Conservation (phyloP, 371 early-diverging fungal species). For the Apophysomyces sp. region DNA sequence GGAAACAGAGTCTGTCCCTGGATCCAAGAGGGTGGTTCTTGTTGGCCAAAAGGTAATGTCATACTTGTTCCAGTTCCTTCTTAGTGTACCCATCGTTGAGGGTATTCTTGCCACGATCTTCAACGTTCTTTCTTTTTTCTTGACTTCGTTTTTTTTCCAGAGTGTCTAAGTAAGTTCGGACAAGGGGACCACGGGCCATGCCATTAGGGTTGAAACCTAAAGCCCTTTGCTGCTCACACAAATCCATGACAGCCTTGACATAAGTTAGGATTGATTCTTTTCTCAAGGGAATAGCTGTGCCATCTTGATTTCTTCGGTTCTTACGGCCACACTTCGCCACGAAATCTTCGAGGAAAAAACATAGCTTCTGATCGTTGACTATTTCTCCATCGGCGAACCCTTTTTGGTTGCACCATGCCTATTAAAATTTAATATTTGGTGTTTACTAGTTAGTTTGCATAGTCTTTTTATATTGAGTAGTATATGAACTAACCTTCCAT, state of each 20-base stretch:
- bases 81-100: constrained; percentile 6
- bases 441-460: too few species aligned
- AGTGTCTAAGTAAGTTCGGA: neutral
- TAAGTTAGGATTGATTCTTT: neutral
- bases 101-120: constrained; percentile 2
- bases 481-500: too few species aligned
- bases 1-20: constrained; percentile 5
- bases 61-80: constrained; percentile 1
- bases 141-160: neutral
- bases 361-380: neutral
- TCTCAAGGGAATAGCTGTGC: neutral
- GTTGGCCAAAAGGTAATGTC: neutral
- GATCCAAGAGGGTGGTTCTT: neutral
- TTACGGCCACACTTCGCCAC: neutral
- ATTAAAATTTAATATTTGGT: too few species aligned
- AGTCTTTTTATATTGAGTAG: too few species aligned
- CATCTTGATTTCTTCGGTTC: constrained; percentile 1
- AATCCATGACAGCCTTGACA: neutral
- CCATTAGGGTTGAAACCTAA: neutral
- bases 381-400: neutral
- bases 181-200: neutral
- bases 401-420: neutral
- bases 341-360: neutral
- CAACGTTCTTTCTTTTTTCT: neutral
- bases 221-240: neutral